Percentiles rank a stretch among this genome's conserved stretches.
phyloP scores from a whole-genome alignment of 257 asterid genomes.

The Solanum chilense region DNA sequence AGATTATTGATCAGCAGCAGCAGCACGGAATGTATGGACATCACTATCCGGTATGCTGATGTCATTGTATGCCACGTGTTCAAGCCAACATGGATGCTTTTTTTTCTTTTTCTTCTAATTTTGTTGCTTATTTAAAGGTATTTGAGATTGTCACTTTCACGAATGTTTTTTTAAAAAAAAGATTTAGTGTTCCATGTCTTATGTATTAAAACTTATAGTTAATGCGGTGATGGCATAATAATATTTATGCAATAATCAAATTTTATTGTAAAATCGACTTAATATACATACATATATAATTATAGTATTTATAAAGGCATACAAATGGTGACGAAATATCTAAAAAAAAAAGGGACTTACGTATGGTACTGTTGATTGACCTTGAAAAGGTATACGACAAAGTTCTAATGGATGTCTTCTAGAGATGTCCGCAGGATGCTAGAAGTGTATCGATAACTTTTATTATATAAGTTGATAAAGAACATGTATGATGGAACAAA shows the following conservation, averaged over 20 bases:
- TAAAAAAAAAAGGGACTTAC: too few species aligned
- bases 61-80: neutral
- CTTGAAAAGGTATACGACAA: neutral
- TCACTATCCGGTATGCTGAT: conserved; percentile 41
- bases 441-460: neutral
- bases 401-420: neutral
- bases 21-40: conserved; percentile 29
- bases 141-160: neutral
- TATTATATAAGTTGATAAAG: too few species aligned
- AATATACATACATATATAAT: too few species aligned
- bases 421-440: neutral
- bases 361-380: too few species aligned
- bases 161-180: too few species aligned
- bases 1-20: conserved; percentile 27
- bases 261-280: neutral
- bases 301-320: neutral
- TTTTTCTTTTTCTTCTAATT: neutral
- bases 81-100: neutral
- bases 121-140: neutral
- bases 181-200: neutral
- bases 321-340: neutral
- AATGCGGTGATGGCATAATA: neutral
- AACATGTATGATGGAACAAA: neutral
- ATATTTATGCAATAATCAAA: neutral
- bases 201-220: neutral